Percentiles rank a stretch among this genome's conserved stretches.
phyloP scores from a whole-genome alignment of 2,329 filamentous ascomycete genomes.

The Botrytis hyacinthi region DNA sequence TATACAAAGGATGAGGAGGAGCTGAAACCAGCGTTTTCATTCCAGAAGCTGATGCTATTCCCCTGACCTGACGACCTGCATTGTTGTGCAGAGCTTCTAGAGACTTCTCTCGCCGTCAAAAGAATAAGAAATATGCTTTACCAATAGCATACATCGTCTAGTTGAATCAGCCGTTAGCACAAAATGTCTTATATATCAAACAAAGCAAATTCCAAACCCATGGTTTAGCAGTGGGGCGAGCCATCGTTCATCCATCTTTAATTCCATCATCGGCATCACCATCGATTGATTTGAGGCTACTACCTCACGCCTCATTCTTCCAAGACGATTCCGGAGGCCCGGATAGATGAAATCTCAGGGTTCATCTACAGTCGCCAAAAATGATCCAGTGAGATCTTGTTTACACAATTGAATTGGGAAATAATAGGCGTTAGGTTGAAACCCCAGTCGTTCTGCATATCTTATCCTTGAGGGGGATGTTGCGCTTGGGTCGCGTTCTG shows the following conservation, averaged over 20 bases:
- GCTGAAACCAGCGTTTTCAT: neutral
- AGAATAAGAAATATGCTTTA: neutral
- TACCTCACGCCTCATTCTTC: neutral
- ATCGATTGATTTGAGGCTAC: neutral
- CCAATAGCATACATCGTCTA: neutral
- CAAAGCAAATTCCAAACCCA: neutral
- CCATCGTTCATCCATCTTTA: neutral
- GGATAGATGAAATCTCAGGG: neutral
- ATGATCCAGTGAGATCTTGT: neutral
- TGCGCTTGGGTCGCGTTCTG: slow-evolving; percentile 3
- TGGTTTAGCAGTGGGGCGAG: neutral
- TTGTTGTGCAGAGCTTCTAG: neutral
- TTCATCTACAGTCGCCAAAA: neutral
- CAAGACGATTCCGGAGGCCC: neutral
- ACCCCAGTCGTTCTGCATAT: slow-evolving; percentile 1
- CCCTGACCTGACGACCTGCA: neutral
- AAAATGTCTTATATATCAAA: neutral
- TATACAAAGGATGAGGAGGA: neutral
- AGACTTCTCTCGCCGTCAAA: neutral
- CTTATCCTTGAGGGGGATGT: neutral
- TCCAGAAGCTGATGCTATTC: neutral
- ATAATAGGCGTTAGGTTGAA: neutral
- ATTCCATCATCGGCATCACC: neutral
- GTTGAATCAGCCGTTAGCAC: neutral
- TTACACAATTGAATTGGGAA: neutral